phyloP scores from a whole-genome alignment of 495 filamentous ascomycete species.

The Aspergillus diversus region DNA sequence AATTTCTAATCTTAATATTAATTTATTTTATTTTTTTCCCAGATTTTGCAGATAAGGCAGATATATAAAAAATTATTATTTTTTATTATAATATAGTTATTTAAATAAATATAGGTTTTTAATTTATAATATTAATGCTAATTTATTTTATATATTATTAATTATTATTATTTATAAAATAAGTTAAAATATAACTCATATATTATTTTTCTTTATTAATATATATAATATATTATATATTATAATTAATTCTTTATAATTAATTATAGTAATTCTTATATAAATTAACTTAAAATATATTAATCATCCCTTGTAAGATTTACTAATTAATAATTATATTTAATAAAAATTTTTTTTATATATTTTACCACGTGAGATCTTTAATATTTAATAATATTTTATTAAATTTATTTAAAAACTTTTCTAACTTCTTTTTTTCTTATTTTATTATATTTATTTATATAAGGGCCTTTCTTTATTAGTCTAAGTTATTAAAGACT shows the following conservation, averaged over 20 bases:
- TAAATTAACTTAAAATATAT: not conserved
- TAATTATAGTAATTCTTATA: not conserved
- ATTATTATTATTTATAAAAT: not conserved
- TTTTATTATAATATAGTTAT: not conserved
- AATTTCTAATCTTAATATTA: not conserved
- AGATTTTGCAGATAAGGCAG: too few species aligned
- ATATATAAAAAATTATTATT: not conserved
- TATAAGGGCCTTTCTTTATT: not conserved
- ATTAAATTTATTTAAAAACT: slow-evolving; percentile 1
- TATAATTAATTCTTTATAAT: not conserved
- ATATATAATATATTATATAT: not conserved
- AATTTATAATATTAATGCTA: not conserved
- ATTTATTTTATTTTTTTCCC: not conserved
- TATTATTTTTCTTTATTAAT: not conserved
- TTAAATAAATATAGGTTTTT: not conserved
- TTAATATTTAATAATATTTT: not conserved
- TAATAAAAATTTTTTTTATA: not conserved
- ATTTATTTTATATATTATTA: not conserved
- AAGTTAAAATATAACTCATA: not conserved
- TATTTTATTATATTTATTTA: not conserved
- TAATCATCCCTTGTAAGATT: not conserved
- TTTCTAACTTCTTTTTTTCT: not conserved
- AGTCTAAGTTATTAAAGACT: not conserved
- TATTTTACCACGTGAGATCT: not conserved
- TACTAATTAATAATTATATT: not conserved